phyloP scores from a whole-genome alignment of 352 stramenopile species.

The Globisporangium okanoganense region DNA sequence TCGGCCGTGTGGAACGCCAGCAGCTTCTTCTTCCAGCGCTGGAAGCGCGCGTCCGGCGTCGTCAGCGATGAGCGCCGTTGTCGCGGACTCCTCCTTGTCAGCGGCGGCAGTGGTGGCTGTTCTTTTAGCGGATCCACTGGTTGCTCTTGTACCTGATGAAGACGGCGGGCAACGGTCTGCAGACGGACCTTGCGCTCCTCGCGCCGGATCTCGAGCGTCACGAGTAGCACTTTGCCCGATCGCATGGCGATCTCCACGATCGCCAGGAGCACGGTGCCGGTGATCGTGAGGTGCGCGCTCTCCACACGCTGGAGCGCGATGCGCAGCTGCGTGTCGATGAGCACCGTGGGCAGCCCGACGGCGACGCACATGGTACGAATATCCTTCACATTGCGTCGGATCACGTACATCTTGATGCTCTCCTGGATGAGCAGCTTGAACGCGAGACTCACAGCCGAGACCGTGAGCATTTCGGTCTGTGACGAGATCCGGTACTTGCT shows the following conservation, averaged over 20 bases:
- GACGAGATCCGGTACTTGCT: conserved; percentile 3
- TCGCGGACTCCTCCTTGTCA: not conserved
- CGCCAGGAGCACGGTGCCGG: conserved; percentile 20
- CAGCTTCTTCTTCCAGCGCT: conserved; percentile 15
- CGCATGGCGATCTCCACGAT: conserved; percentile 26
- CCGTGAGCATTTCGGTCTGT: conserved; percentile 10
- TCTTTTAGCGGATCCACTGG: not conserved
- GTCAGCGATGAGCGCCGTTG: conserved; percentile 1
- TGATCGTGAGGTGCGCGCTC: conserved; percentile 17
- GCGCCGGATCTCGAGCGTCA: conserved; percentile 13
- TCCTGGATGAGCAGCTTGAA: conserved; percentile 24
- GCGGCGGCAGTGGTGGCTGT: not conserved
- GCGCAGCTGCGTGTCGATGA: conserved; percentile 28
- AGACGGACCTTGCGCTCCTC: not conserved
- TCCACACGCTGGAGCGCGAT: conserved; percentile 16
- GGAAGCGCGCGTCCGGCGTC: conserved; percentile 1
- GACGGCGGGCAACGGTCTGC: not conserved
- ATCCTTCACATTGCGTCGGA: conserved; percentile 13
- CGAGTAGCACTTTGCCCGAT: conserved; percentile 18
- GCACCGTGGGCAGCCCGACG: conserved; percentile 21
- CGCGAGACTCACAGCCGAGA: conserved; percentile 4
- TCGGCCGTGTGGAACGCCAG: conserved; percentile 26
- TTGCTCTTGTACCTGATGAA: not conserved
- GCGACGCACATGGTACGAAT: conserved; percentile 19
- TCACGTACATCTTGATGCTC: conserved; percentile 18